Conservation (phyloP, 768 basidiomycete genomes). For the Boletus insuetus region DNA sequence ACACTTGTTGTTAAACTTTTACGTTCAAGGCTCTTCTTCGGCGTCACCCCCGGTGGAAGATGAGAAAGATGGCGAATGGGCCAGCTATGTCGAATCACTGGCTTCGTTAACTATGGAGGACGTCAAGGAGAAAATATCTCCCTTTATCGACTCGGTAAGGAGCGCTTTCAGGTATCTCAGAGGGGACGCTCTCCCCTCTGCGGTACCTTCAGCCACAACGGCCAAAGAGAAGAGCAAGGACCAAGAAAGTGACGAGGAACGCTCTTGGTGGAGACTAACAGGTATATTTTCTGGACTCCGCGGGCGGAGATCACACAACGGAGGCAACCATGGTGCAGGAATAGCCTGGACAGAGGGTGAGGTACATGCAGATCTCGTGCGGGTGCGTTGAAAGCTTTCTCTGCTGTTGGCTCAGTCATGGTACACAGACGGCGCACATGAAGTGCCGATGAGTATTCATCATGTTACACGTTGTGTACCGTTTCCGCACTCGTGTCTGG, state of each 20-base stretch:
- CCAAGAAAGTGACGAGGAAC: conserved; percentile 30
- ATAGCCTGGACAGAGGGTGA: conserved; percentile 69
- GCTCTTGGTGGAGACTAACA: conserved; percentile 52
- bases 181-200: conserved; percentile 52
- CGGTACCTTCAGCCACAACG: conserved; percentile 28
- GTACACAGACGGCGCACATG: neutral
- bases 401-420: neutral
- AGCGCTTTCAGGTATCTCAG: conserved; percentile 70
- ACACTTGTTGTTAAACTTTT: conserved; percentile 84
- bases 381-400: conserved; percentile 44
- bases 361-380: conserved; percentile 75
- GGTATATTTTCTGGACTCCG: conserved; percentile 68
- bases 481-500: neutral
- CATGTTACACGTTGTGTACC: neutral
- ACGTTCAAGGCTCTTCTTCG: conserved; percentile 56
- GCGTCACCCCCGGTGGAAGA: conserved; percentile 31
- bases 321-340: conserved; percentile 36
- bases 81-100: conserved; percentile 44
- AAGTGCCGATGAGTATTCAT: neutral
- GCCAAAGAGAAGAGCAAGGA: conserved; percentile 30
- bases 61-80: conserved; percentile 11
- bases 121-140: conserved; percentile 40
- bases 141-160: conserved; percentile 49
- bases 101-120: conserved; percentile 59
- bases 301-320: conserved; percentile 35